Percentiles rank a stretch among this genome's conserved stretches.
Conservation (phyloP, 768 basidiomycete genomes). For the Crepidotus variabilis region DNA sequence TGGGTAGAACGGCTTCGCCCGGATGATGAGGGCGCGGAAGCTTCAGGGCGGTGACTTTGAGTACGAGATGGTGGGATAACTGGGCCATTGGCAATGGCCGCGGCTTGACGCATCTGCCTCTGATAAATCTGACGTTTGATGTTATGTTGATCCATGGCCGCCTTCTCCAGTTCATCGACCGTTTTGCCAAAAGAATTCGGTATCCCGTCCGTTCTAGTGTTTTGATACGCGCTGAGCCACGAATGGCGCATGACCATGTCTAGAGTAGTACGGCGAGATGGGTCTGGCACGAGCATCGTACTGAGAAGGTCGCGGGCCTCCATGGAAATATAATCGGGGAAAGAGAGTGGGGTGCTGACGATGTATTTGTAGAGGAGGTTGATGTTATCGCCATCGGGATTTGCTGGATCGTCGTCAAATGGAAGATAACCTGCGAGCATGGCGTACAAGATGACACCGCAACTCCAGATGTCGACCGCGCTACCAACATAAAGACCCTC, state of each 20-base stretch:
- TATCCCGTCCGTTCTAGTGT: conserved; percentile 29
- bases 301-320: conserved; percentile 81
- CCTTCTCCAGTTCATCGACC: conserved; percentile 20
- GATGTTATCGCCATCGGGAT: conserved; percentile 99
- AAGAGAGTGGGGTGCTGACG: conserved; percentile 92
- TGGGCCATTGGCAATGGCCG: conserved; percentile 18
- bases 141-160: conserved; percentile 24
- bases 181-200: conserved; percentile 26
- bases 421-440: conserved; percentile 98
- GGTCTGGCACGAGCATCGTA: conserved; percentile 95
- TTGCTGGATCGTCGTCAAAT: conserved; percentile 97
- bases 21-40: conserved; percentile 29
- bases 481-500: conserved; percentile 97
- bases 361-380: conserved; percentile 98
- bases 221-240: conserved; percentile 72
- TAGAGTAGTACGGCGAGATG: conserved; percentile 72
- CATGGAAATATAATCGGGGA: conserved; percentile 91
- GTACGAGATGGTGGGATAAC: conserved; percentile 33
- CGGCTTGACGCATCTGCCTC: conserved; percentile 66
- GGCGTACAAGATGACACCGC: conserved; percentile 93
- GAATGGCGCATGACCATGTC: conserved; percentile 79
- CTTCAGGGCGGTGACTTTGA: conserved; percentile 56
- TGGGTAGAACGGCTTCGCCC: conserved; percentile 57
- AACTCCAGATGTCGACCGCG: conserved; percentile 97
- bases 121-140: conserved; percentile 25